Percentiles rank a stretch among this genome's conserved stretches.
These are phyloP conservation scores for Penicillium cataractarum DNA, from an alignment of 495 filamentous ascomycete species.

Conservation along the genomic window DNA sequence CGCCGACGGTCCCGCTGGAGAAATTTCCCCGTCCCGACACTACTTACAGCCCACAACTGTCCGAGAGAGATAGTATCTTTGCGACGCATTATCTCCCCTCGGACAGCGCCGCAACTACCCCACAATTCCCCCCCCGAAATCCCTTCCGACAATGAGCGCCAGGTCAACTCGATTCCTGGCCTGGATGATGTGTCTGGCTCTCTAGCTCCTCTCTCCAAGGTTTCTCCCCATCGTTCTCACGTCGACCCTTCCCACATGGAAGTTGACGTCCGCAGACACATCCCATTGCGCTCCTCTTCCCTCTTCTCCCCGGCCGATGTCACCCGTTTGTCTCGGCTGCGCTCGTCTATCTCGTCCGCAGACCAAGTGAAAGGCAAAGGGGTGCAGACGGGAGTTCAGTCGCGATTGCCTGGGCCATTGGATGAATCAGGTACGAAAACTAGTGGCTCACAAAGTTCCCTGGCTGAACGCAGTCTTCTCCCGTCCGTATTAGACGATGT, in stretches of 20 bases:
- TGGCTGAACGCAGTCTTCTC: constrained; percentile 33
- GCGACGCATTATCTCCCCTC: constrained; percentile 61
- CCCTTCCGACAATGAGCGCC: constrained; percentile 36
- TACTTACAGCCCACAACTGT: constrained; percentile 54
- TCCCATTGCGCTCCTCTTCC: constrained; percentile 36
- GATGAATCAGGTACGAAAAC: constrained; percentile 31
- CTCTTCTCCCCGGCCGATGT: constrained; percentile 36
- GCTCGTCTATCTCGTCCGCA: constrained; percentile 34
- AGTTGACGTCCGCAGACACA: constrained; percentile 49
- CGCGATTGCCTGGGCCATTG: constrained; percentile 23
- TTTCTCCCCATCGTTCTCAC: constrained; percentile 38
- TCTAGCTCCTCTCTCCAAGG: constrained; percentile 41
- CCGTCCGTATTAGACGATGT: constrained; percentile 40
- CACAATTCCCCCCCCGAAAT: constrained; percentile 50
- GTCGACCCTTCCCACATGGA: constrained; percentile 47
- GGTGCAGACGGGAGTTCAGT: constrained; percentile 16
- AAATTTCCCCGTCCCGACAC: constrained; percentile 30
- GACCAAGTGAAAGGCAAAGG: constrained; percentile 31
- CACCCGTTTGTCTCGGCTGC: constrained; percentile 33
- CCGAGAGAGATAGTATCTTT: constrained; percentile 67
- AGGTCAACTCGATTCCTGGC: constrained; percentile 33
- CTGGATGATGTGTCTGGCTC: constrained; percentile 41
- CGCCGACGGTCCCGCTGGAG: constrained; percentile 35
- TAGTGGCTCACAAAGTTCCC: constrained; percentile 23
- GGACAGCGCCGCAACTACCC: constrained; percentile 52